Evolutionary conservation across 2,329 filamentous ascomycete species (phyloP), one percentile per base, ranked within the genome.

Genomic region (Aspergillus sp.): DNA sequence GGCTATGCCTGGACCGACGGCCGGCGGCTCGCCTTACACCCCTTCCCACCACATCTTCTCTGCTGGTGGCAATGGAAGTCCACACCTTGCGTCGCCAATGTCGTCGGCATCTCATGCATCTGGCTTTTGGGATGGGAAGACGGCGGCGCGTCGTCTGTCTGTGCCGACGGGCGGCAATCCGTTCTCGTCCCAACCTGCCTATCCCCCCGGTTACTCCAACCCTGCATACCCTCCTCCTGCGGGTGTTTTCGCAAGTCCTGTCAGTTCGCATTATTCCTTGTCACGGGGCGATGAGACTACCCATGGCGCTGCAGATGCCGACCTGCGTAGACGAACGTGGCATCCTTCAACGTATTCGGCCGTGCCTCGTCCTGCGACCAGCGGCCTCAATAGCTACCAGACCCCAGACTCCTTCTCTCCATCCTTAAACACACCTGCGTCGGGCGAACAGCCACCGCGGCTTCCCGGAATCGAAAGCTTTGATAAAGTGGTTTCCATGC

Each of bases 401-500:
- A 90, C 85, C 4, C 84, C 88, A 5, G 82, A 86, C 70, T 66
- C 84, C 77, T 57, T 80, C 75, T 72, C 82, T 73, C 67, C 83
- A 67, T 63, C 82, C 64, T 72, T 82, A 74, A 65, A 80, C 52
- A 66, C 80, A 65, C 68, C 82, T 71, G 65, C 82, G 69, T 59
- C 72, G 76, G 30, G 75, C 71, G 36, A 77, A 69, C 84, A 86
- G 60, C 82, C 79, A 6, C 73, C 90, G 13, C 84, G 90, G 36
- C 79, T 96, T 13, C 92, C 92, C 1, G 91, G 92, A 13, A 96
- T 96, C 59, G 90, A 95, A 68, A 95, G 90, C 14, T 96, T 96
- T 62, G 90, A 93, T 64, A 86, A 89, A 51, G 77, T 89, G n/a
- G 60, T 72, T 20, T 65, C 64, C 20, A 87, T 84, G 52, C 82